Evolutionary conservation across 2,329 filamentous ascomycete species (phyloP).

Genomic region (Pezicula neosporulosa): DNA sequence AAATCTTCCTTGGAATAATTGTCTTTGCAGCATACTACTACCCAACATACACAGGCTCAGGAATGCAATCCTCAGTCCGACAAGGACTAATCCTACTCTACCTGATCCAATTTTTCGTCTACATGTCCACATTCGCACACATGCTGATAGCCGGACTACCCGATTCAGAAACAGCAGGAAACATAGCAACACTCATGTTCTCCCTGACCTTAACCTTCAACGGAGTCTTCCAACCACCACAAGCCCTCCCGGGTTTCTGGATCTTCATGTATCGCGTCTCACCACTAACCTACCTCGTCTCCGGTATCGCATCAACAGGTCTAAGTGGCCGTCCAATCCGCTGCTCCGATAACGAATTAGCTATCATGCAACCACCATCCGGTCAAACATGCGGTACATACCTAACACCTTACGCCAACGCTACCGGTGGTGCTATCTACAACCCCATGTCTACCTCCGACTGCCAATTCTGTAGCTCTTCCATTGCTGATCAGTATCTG

Average conservation of each 20-base stretch:
- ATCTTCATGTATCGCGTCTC: slow-evolving; percentile 73
- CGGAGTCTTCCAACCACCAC: slow-evolving; percentile 66
- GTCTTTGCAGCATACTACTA: slow-evolving; percentile 86
- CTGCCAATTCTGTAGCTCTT: slow-evolving; percentile 60
- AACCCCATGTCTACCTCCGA: slow-evolving; percentile 42
- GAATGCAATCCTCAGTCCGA: slow-evolving; percentile 21
- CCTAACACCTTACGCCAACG: slow-evolving; percentile 45
- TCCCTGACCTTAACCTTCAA: slow-evolving; percentile 72
- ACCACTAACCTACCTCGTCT: slow-evolving; percentile 66
- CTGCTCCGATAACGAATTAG: slow-evolving; percentile 68
- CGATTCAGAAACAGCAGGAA: slow-evolving; percentile 72
- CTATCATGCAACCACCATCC: slow-evolving; percentile 58
- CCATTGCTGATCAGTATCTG: slow-evolving; percentile 48
- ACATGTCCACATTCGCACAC: slow-evolving; percentile 79
- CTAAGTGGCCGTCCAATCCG: slow-evolving; percentile 62
- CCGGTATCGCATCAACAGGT: slow-evolving; percentile 66
- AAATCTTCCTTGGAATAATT: slow-evolving; percentile 69
- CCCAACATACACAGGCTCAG: slow-evolving; percentile 64
- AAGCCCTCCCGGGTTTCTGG: slow-evolving; percentile 70
- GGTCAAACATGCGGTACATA: slow-evolving; percentile 58
- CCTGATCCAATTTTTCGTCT: slow-evolving; percentile 72
- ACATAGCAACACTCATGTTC: slow-evolving; percentile 75
- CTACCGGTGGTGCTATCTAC: slow-evolving; percentile 48
- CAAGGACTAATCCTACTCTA: slow-evolving; percentile 71
- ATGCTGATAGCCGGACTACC: slow-evolving; percentile 76